A percentile compares a stretch with the other conserved stretches of the same genome.
Conservation (phyloP, 257 asterid genomes). For the Mentha longifolia region DNA sequence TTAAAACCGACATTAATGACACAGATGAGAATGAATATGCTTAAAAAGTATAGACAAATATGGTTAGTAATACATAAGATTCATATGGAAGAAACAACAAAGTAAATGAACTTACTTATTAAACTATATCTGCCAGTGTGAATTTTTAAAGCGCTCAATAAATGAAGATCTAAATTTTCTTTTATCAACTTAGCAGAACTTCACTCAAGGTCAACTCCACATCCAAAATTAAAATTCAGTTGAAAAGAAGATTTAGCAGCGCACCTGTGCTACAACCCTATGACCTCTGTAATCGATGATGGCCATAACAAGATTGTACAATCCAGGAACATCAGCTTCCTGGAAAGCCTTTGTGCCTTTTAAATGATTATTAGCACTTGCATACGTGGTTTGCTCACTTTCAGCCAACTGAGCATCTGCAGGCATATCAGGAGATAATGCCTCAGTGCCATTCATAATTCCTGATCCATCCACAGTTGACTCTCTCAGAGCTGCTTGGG, state of each 20-base stretch:
- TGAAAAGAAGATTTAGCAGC: constrained; percentile 9
- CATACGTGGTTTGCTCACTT: constrained; percentile 98
- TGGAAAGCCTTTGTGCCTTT: constrained; percentile 97
- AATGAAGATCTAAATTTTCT: background rate
- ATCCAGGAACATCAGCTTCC: constrained; percentile 93
- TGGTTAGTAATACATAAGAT: constrained; percentile 19
- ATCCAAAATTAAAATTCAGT: constrained; percentile 6
- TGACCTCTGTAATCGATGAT: constrained; percentile 97
- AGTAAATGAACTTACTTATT: background rate
- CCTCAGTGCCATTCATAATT: constrained; percentile 42
- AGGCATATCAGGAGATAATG: constrained; percentile 52
- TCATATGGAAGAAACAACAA: background rate
- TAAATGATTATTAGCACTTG: constrained; percentile 95
- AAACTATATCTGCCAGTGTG: background rate
- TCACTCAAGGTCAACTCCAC: background rate
- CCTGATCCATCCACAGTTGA: constrained; percentile 46
- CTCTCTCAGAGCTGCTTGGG: constrained; percentile 40
- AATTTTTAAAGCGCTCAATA: background rate
- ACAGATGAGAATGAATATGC: constrained; percentile 14
- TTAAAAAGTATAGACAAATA: constrained; percentile 9
- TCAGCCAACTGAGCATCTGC: constrained; percentile 80
- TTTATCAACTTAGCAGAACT: constrained; percentile 1
- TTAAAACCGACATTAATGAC: no score
- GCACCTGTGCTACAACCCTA: constrained; percentile 97
- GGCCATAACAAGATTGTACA: constrained; percentile 95